Base-by-base conservation (phyloP, 2,329 filamentous ascomycete species). In the Chlorencoelia australis region DNA sequence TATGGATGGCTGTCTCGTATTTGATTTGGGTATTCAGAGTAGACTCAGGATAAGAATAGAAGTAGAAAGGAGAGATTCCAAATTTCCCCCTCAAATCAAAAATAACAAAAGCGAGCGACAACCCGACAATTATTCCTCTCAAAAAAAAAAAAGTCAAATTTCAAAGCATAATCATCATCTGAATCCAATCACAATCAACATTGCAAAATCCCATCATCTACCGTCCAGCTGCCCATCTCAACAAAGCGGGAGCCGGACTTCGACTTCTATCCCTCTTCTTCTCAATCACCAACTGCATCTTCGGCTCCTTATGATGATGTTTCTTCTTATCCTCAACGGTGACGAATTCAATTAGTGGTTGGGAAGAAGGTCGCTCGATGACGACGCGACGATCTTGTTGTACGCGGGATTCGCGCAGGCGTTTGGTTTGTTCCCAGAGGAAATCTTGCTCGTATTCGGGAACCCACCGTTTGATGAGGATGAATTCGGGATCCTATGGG, bases 401-500 rank as follows among this genome's bases (percentile, higher is more conserved):
- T 21, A 30, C 37, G 35, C 54, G 41, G 10, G 46, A 40, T 32
- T 57, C 54, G 8, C 55, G 41, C 44, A 84, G 56, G 28, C 68
- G 62, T 43, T 68, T 68, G 3, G 82, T 85, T 59, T 87, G 80
- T 28, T 73, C 69, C 69, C 82, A 88, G 32, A 86, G 69, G 39
- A 75, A 64, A 40, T 84, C 72, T 51, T 85, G 82, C 54, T 85
- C 73, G 43, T 73, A 71, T 48, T 85, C 76, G 4, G 74, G 71
- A 34, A 87, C 75, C 74, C 75, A 83, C 38, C 75, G 68, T 59
- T 81, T 82, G 60, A 87, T 81, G 41, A 88, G 59, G 37, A 87
- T 65, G 48, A 75, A 87, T 30, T 81, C 75, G 13, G 73, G 69
- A 50, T 87, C 78, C 67, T 76, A 47, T 11, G 1, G 6, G 8